phyloP scores from a whole-genome alignment of 805 yeast species.

The Pichia manshurica region DNA sequence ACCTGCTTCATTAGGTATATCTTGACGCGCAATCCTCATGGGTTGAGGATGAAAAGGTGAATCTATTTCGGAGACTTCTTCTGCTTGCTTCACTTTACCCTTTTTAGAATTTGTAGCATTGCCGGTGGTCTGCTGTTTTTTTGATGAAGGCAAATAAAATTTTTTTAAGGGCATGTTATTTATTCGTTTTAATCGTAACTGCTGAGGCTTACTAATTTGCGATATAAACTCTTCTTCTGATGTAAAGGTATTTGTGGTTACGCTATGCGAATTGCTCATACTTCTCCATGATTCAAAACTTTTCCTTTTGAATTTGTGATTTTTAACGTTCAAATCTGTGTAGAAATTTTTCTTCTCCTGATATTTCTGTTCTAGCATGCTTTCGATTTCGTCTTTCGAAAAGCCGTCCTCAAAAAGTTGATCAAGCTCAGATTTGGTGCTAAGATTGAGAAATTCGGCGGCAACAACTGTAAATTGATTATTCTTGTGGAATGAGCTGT shows the following conservation, averaged over 20 bases:
- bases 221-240: slow-evolving; percentile 8
- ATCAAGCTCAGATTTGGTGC: slow-evolving; percentile 24
- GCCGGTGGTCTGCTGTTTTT: too few species aligned
- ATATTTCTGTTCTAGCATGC: slow-evolving; percentile 28
- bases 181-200: slow-evolving; percentile 8
- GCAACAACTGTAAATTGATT: slow-evolving; percentile 33
- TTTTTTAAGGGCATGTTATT: slow-evolving; percentile 16
- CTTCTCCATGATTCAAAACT: slow-evolving; percentile 20
- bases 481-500: slow-evolving; percentile 27
- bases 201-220: background rate
- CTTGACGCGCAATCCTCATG: slow-evolving; percentile 5
- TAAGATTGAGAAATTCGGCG: slow-evolving; percentile 28
- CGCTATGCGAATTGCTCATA: slow-evolving; percentile 4
- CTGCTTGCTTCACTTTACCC: too few species aligned
- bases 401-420: slow-evolving; percentile 16
- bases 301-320: slow-evolving; percentile 29
- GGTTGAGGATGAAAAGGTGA: background rate
- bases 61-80: too few species aligned
- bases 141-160: slow-evolving; percentile 7
- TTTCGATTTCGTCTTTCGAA: slow-evolving; percentile 25
- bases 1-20: slow-evolving; percentile 6
- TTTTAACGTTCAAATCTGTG: slow-evolving; percentile 20
- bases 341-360: slow-evolving; percentile 23
- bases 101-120: too few species aligned
- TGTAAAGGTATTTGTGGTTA: slow-evolving; percentile 1